A percentile compares a stretch with the other conserved stretches of the same genome.
phyloP scores from a whole-genome alignment of 2,329 filamentous ascomycete genomes.

The Phyllosticta citribraziliensis region DNA sequence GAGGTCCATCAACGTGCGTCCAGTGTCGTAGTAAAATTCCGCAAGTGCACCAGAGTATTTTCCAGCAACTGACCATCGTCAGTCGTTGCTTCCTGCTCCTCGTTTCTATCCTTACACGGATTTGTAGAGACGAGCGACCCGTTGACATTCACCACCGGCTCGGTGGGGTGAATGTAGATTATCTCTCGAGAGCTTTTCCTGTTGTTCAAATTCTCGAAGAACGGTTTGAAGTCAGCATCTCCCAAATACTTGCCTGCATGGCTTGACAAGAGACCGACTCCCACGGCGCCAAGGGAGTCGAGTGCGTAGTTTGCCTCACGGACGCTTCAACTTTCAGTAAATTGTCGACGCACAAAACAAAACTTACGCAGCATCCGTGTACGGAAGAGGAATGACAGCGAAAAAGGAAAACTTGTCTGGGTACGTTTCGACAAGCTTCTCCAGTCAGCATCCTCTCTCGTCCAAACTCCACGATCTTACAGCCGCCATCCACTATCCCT shows the following conservation, averaged over 20 bases:
- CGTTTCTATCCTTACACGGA: neutral
- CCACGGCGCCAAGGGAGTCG: conserved; percentile 21
- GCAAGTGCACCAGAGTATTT: conserved; percentile 14
- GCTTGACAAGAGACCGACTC: conserved; percentile 25
- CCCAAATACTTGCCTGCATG: conserved; percentile 26
- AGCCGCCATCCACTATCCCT: neutral
- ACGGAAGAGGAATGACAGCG: neutral
- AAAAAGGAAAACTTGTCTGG: neutral
- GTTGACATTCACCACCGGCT: neutral
- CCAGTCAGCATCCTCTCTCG: neutral
- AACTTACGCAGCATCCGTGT: neutral
- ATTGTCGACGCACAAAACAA: conserved; percentile 3
- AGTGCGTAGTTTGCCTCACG: conserved; percentile 22
- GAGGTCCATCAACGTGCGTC: conserved; percentile 24
- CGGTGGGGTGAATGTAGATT: neutral
- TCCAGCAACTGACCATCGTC: neutral
- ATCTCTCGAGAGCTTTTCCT: conserved; percentile 4
- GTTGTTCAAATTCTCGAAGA: conserved; percentile 22
- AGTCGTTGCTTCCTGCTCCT: neutral
- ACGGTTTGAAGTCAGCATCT: conserved; percentile 16
- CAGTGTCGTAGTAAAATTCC: conserved; percentile 30
- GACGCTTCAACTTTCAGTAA: conserved; percentile 21
- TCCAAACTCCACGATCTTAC: neutral
- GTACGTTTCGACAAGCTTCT: neutral
- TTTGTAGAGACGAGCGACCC: neutral